Evolutionary conservation across 164 flowering plant species (phyloP).

Genomic region (Kingdonia uniflora): DNA sequence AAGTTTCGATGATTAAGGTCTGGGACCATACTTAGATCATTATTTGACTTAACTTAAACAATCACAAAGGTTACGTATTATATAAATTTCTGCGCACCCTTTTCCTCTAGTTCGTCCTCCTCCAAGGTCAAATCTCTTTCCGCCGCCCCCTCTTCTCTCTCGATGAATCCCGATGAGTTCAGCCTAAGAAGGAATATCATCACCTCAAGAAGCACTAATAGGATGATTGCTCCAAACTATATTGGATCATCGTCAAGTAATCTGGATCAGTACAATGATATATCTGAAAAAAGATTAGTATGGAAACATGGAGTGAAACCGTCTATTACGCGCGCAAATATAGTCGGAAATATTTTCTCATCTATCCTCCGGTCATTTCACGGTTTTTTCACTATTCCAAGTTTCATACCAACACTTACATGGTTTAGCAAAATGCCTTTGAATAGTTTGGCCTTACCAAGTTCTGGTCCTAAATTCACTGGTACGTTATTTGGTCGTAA

Average conservation of each 20-base stretch:
- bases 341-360: background rate
- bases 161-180: background rate
- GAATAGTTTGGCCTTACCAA: background rate
- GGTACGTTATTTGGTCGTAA: slow-evolving; percentile 14
- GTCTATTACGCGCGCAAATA: background rate
- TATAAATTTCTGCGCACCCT: no score
- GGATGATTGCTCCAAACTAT: background rate
- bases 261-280: background rate
- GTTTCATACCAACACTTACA: background rate
- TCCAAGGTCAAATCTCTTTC: background rate
- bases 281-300: background rate
- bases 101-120: no score
- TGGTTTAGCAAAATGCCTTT: background rate
- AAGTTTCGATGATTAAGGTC: no score
- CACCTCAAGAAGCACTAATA: background rate
- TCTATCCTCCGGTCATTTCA: background rate
- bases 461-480: slow-evolving; percentile 6
- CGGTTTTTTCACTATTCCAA: background rate
- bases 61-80: no score
- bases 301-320: no score
- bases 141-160: background rate
- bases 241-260: background rate
- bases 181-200: background rate
- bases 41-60: no score
- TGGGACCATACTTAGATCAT: no score